Base-by-base conservation (phyloP, 495 filamentous ascomycete genomes). In the Evernia prunastri region DNA sequence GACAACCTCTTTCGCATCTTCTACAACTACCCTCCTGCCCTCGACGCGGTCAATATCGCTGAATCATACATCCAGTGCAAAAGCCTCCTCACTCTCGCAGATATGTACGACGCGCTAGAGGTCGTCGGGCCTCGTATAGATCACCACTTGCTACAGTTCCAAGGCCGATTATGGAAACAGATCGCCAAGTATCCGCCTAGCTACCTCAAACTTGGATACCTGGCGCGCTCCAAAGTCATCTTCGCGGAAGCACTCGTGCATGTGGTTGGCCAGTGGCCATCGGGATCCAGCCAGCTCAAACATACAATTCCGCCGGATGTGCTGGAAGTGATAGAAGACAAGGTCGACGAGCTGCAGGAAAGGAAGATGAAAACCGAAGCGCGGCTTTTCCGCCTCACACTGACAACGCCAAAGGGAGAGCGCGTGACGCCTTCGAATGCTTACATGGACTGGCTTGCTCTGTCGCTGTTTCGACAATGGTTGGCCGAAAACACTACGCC, bases 31-130 rank as follows among this genome's bases (percentile, higher is more conserved):
- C 78, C 91, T 3, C 91, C 92, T 0, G 69, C 81, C 7, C 82
- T 97, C 36, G 90, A 95, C 76, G 81, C 81, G 27, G 82, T 92
- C 72, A 92, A 93, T 72, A 92, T 96, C 64, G 90, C 91, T 66
- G 87, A 90, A 67, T 89, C 90, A 23, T 97, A 97, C 74, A 84
- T 91, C 36, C 89, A 96, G 72, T 96, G 91, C 82, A 94, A 96
- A 74, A 84, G 87, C 13, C 84, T 96, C 10, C 83, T 96, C 40
- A 83, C 82, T 23, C 78, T 96, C 42, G 92, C 89, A 11, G 92
- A 96, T 72, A 89, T 92, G 79, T 96, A 96, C 77, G 92, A 97
- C 73, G 90, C 92, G 5, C 81, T 96, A 12, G 79, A 86, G 25
- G 90, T 96, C 20, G 89, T 96, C 20, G 92, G 92, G 0, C 89